Percentiles rank a stretch among this genome's conserved stretches.
These are phyloP conservation scores for Darksidea phi DNA, from an alignment of 495 filamentous ascomycete genomes.

Conservation along the genomic window DNA sequence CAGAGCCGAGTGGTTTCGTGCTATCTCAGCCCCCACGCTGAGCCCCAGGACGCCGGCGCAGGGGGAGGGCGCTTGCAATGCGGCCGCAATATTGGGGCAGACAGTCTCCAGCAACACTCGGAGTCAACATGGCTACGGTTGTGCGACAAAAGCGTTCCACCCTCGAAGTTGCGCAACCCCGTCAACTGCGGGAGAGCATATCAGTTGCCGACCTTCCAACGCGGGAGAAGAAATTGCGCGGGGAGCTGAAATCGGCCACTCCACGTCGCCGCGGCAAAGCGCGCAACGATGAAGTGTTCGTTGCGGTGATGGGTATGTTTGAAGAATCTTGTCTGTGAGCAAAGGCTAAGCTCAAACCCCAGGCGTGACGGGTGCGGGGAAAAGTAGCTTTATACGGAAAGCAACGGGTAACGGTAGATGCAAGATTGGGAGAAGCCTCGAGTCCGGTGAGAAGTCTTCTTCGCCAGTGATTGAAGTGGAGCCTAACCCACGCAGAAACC, in stretches of 20 bases:
- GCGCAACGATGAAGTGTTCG: not conserved
- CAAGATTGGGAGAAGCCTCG: not conserved
- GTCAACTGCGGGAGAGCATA: not conserved
- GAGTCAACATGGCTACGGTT: not conserved
- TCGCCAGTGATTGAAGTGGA: not conserved
- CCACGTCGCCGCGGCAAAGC: not conserved
- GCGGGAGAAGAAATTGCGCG: not conserved
- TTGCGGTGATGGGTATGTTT: slow-evolving; percentile 1
- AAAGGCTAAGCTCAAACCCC: not conserved
- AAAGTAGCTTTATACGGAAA: not conserved
- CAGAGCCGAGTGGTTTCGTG: not conserved
- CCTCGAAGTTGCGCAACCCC: not conserved
- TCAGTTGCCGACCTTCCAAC: not conserved
- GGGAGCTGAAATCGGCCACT: not conserved
- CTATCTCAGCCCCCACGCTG: not conserved
- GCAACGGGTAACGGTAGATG: not conserved
- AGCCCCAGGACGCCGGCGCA: not conserved
- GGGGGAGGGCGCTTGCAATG: not conserved
- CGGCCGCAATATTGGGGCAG: not conserved
- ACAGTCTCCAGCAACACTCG: not conserved
- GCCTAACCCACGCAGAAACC: not conserved
- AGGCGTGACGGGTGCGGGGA: not conserved
- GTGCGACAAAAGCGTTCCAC: not conserved
- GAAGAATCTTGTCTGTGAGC: not conserved
- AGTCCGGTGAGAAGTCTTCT: not conserved